phyloP scores from a whole-genome alignment of 495 filamentous ascomycete species.

The Aspergillus biplanus region DNA sequence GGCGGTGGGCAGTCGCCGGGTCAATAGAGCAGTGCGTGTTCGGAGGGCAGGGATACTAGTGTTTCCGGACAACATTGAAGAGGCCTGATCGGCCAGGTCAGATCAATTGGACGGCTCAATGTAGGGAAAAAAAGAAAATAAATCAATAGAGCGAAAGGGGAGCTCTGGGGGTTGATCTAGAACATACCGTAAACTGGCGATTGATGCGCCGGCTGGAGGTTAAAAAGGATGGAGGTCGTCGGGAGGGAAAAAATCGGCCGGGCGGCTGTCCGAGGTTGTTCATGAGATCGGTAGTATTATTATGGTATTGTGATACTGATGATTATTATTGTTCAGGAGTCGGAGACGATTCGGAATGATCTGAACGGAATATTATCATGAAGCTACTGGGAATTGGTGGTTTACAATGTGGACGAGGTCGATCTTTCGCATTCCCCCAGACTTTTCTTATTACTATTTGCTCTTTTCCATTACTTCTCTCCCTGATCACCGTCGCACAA shows the following conservation, averaged over 20 bases:
- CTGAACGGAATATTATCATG: not conserved
- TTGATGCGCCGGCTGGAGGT: slow-evolving; percentile 12
- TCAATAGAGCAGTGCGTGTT: slow-evolving; percentile 35
- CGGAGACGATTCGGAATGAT: not conserved
- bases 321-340: not conserved
- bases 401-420: too few relatives aligned
- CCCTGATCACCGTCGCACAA: too few relatives aligned
- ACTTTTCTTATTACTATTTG: too few relatives aligned
- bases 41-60: slow-evolving; percentile 14
- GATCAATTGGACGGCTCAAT: slow-evolving; percentile 17
- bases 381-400: too few relatives aligned
- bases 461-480: too few relatives aligned
- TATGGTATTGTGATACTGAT: slow-evolving; percentile 2
- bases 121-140: not conserved
- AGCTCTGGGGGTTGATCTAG: not conserved
- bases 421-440: too few relatives aligned
- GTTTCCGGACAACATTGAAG: slow-evolving; percentile 13
- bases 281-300: slow-evolving; percentile 8
- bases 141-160: not conserved
- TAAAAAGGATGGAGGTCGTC: slow-evolving; percentile 20
- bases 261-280: slow-evolving; percentile 17
- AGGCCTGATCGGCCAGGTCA: slow-evolving; percentile 10
- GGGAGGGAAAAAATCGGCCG: slow-evolving; percentile 14
- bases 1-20: slow-evolving; percentile 47
- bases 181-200: slow-evolving; percentile 15